Conservation (phyloP, 2,329 filamentous ascomycete species). For the Ceratocystis colombiana region DNA sequence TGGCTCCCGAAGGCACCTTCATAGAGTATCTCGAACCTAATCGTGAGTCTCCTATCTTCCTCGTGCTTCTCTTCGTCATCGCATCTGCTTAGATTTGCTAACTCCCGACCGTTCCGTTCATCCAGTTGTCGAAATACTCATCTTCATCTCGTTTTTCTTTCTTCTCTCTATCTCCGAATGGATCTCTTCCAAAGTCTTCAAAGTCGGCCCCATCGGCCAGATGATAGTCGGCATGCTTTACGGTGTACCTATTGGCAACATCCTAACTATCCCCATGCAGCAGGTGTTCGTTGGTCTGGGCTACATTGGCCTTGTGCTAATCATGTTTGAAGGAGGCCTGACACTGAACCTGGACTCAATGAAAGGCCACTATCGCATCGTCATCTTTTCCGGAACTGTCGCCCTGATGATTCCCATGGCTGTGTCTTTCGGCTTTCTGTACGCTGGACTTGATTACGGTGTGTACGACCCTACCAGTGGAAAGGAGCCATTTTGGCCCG, state of each 20-base stretch:
- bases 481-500: neutral
- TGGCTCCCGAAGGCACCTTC: conserved; percentile 28
- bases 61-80: neutral
- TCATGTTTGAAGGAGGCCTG: conserved; percentile 44
- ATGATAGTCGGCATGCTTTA: conserved; percentile 41
- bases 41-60: conserved; percentile 28
- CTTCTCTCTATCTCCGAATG: conserved; percentile 37
- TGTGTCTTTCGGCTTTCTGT: conserved; percentile 37
- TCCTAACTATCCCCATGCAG: conserved; percentile 37
- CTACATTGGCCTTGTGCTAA: conserved; percentile 41
- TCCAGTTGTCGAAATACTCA: conserved; percentile 35
- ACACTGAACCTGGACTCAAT: conserved; percentile 39
- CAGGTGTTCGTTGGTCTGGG: conserved; percentile 39
- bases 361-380: conserved; percentile 37
- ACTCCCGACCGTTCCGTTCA: neutral
- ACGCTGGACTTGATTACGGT: conserved; percentile 36
- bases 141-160: conserved; percentile 39
- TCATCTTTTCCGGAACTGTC: conserved; percentile 35
- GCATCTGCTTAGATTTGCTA: conserved; percentile 4
- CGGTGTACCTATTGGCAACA: conserved; percentile 38
- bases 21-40: conserved; percentile 35
- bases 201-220: conserved; percentile 39
- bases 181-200: conserved; percentile 35
- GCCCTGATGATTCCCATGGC: conserved; percentile 41
- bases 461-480: conserved; percentile 9